phyloP scores from a whole-genome alignment of 2,329 filamentous ascomycete genomes.

The Cladosporium oxysporum region DNA sequence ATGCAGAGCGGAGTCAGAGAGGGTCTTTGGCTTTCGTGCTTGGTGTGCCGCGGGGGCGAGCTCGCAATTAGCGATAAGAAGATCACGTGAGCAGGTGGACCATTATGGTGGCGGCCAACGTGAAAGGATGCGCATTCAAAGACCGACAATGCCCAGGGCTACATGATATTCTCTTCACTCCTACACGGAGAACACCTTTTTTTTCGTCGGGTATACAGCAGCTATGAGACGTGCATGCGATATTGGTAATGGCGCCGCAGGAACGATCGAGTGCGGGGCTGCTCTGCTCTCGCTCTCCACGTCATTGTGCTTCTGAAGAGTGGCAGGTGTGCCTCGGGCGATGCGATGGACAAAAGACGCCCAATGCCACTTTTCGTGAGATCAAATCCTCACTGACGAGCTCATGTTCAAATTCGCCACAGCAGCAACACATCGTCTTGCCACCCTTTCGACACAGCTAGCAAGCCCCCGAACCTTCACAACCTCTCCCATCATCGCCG shows the following conservation, averaged over 20 bases:
- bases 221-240: not conserved
- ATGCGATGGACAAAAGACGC: conserved; percentile 13
- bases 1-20: conserved; percentile 15
- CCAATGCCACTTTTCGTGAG: conserved; percentile 11
- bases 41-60: conserved; percentile 5
- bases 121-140: not conserved
- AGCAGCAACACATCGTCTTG: conserved; percentile 6
- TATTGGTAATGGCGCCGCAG: conserved; percentile 1
- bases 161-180: not conserved
- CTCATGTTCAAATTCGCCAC: conserved; percentile 10
- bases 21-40: conserved; percentile 11
- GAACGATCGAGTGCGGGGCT: conserved; percentile 7
- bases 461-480: not conserved
- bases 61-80: conserved; percentile 3
- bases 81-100: conserved; percentile 2
- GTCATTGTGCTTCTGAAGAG: conserved; percentile 2
- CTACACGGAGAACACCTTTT: not conserved
- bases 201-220: not conserved
- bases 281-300: not conserved
- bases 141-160: not conserved
- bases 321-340: not conserved
- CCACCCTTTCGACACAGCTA: conserved; percentile 24
- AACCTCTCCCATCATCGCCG: conserved; percentile 38
- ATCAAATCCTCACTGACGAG: not conserved
- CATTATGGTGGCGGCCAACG: not conserved